A percentile compares a stretch with the other conserved stretches of the same genome.
Conservation (phyloP, 768 basidiomycete species). For the Xerocomellus intermedius region DNA sequence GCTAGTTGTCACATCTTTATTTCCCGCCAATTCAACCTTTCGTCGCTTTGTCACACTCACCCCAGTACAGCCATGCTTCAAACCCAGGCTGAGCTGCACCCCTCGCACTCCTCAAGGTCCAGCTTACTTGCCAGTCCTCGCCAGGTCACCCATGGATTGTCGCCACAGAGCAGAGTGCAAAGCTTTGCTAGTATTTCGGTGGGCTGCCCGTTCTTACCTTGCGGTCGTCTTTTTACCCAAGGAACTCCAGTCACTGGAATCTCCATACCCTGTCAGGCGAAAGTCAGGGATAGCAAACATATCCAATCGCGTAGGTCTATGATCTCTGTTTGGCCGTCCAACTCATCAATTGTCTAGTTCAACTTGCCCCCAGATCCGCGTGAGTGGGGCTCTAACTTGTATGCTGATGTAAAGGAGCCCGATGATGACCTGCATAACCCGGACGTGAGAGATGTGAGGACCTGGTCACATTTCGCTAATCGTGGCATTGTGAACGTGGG, state of each 20-base stretch:
- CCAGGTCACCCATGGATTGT: conserved; percentile 6
- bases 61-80: conserved; percentile 15
- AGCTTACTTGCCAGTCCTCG: conserved; percentile 11
- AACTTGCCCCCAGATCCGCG: conserved; percentile 64
- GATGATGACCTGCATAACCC: conserved; percentile 79
- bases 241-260: conserved; percentile 22
- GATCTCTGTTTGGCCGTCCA: neutral
- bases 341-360: conserved; percentile 42
- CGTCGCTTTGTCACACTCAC: neutral
- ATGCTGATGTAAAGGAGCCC: conserved; percentile 52
- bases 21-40: neutral
- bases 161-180: conserved; percentile 21
- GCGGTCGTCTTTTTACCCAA: neutral
- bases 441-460: conserved; percentile 35
- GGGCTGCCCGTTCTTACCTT: neutral
- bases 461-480: conserved; percentile 45
- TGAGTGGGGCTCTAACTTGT: conserved; percentile 62
- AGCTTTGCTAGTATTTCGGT: conserved; percentile 30
- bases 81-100: neutral
- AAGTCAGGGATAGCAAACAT: conserved; percentile 37
- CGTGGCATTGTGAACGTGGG: conserved; percentile 73
- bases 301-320: conserved; percentile 41
- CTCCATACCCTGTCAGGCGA: conserved; percentile 42
- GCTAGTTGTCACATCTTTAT: neutral
- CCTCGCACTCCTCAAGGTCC: conserved; percentile 9